Conservation (phyloP, 257 asterid genomes). For the Rauvolfia tetraphylla region DNA sequence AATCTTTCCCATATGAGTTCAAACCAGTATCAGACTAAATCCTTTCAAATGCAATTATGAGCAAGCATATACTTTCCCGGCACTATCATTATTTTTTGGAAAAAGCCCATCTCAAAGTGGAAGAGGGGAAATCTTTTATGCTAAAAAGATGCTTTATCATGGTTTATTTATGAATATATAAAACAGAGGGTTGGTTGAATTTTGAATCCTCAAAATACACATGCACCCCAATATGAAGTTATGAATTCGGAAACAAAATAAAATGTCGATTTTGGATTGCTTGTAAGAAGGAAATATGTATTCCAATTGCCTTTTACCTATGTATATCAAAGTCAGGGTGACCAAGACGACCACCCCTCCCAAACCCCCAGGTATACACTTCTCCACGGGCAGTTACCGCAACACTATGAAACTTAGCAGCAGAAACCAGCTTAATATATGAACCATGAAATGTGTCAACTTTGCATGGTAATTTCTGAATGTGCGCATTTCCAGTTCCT, state of each 20-base stretch:
- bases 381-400: slow-evolving; percentile 83
- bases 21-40: not conserved
- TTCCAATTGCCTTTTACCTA: slow-evolving; percentile 45
- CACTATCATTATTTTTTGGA: not conserved
- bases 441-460: slow-evolving; percentile 82
- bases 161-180: not conserved
- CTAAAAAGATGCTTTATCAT: not conserved
- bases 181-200: no score
- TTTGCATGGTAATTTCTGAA: slow-evolving; percentile 96
- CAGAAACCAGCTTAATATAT: slow-evolving; percentile 62
- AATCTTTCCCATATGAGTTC: not conserved
- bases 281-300: not conserved
- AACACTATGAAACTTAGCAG: slow-evolving; percentile 95
- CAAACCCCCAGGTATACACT: slow-evolving; percentile 98
- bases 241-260: not conserved
- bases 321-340: slow-evolving; percentile 96
- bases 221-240: not conserved
- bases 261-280: not conserved
- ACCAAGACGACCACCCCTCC: slow-evolving; percentile 99
- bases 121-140: not conserved
- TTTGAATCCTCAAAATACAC: no score
- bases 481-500: slow-evolving; percentile 97
- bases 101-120: not conserved
- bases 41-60: not conserved
- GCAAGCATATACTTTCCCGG: not conserved